Percentiles rank a stretch among this genome's conserved stretches.
Evolutionary conservation across 495 filamentous ascomycete genomes (phyloP).

Genomic region (Aspergillus avenaceus): DNA sequence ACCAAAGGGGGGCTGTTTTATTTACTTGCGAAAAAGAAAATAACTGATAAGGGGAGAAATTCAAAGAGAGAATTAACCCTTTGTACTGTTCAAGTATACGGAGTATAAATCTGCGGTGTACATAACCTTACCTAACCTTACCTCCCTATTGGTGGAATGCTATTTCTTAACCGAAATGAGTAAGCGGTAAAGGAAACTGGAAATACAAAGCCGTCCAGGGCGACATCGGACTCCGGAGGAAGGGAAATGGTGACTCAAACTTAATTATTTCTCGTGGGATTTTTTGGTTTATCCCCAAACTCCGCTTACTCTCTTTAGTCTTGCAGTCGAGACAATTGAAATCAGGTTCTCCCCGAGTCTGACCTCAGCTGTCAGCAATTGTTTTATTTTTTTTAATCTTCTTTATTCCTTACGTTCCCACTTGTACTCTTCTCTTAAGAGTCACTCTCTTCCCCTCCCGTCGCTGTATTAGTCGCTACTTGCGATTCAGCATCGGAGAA

Average conservation of each 20-base stretch:
- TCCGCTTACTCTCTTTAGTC: background rate
- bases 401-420: background rate
- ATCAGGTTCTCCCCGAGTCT: background rate
- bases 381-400: background rate
- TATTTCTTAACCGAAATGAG: background rate
- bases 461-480: background rate
- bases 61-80: too few relatives aligned
- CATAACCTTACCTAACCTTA: too few relatives aligned
- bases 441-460: background rate
- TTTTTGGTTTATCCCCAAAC: background rate
- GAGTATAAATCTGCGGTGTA: too few relatives aligned
- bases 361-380: constrained; percentile 1
- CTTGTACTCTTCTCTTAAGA: background rate
- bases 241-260: constrained; percentile 30
- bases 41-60: background rate
- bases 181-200: background rate
- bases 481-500: background rate
- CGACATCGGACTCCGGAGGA: constrained; percentile 44
- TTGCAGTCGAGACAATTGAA: background rate
- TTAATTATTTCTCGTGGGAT: constrained; percentile 6
- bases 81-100: too few relatives aligned
- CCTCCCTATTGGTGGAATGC: too few relatives aligned
- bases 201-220: constrained; percentile 3
- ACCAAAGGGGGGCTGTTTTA: too few relatives aligned
- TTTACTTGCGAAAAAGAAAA: too few relatives aligned